Base-by-base conservation (phyloP, 306 rosid species). In the Vicia sativa region DNA sequence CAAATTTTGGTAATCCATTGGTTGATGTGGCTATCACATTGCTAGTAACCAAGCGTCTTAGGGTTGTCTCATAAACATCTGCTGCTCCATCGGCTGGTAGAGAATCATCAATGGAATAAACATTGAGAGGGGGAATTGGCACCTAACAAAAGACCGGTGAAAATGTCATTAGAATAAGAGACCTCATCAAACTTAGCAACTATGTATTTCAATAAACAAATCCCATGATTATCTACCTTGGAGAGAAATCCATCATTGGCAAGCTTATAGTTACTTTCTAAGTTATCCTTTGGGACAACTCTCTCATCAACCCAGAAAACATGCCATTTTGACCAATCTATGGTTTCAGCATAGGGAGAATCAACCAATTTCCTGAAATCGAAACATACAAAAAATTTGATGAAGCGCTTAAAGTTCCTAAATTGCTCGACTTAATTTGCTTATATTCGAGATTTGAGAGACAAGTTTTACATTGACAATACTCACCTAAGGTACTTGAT, bases 251-350 rank as follows among this genome's bases (percentile, higher is more conserved):
- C 91, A 72, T 89, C 97, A 71, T 61, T 66, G 34, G 96, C 96
- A 59, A 87, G 91, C 70, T 91, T 91, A 62, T 91, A 91, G 71
- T 91, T 91, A 74, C 96, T 91, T 16, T 91, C 96, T 49, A 52
- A 80, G 41, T 87, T 81, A 76, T 79, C 86, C 76, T 83, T 91
- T 9, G 88, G 87, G 75, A 91, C 96, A 1, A 89, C 95, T 75
- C 83, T 89, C 80, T 91, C 96, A 31, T 91, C 96, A 62, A 73
- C 95, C 96, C 91, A 91, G 25, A 91, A 89, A 37, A 91, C 78
- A 74, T 87, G 96, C 96, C 97, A 91, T 53, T 80, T 89, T 8
- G 80, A 78, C 97, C 95, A 91, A 0, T 91, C 86, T 71, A 91
- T 77, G 6, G 82, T 68, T 59, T 84, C 77, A 62, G 75, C 42